Evolutionary conservation across 1,139 yeast genomes (phyloP), one percentile per base, ranked within the genome.

Genomic region (Geotrichum candidum): DNA sequence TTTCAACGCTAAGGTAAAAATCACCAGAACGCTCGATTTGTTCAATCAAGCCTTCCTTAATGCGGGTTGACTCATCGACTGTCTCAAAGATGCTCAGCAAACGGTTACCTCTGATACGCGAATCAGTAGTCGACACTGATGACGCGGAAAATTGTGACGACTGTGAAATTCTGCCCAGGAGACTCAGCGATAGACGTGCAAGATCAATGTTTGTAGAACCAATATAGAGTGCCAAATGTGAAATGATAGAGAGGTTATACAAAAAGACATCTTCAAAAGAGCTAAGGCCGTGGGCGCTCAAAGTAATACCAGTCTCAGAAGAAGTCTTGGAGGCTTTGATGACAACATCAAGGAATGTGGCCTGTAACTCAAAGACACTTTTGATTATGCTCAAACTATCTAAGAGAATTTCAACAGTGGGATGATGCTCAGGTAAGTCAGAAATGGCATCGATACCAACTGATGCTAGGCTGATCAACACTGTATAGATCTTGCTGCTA

Each of bases 31-130:
- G 68, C 56, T 84, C 87, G 54, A 92, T 75, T 69, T 90, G 96
- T 58, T 83, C 83, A 56, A 90, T 85, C 64, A 91, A 85, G 0
- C 91, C 85, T 68, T 82, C 84, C 65, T 88, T 84, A 54, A 94
- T 88, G 65, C 91, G 82, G 4, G 76, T 73, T 0, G 78, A 71
- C 68, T 91, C 97, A 68, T 88, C 90, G 41, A 88, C 83, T 18
- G 90, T 86, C 69, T 86, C 87, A 59, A 88, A 80, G 35, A 90
- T 80, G 0, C 90, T 85, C 53, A 92, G 75, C n/a, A 92, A 75
- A 65, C 94, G 82, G 66, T 86, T 85, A 64, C 80, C 82, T 27
- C 79, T 80, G 60, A 83, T 75, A 15, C 84, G 70, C 1, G 80
- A 75, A 61, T 78, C 80, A 15, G 71, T 69, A 6, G 73, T 64